Evolutionary conservation across 805 yeast genomes (phyloP), one percentile per base, ranked within the genome.

Genomic region (Myxozyma lipomycoides): DNA sequence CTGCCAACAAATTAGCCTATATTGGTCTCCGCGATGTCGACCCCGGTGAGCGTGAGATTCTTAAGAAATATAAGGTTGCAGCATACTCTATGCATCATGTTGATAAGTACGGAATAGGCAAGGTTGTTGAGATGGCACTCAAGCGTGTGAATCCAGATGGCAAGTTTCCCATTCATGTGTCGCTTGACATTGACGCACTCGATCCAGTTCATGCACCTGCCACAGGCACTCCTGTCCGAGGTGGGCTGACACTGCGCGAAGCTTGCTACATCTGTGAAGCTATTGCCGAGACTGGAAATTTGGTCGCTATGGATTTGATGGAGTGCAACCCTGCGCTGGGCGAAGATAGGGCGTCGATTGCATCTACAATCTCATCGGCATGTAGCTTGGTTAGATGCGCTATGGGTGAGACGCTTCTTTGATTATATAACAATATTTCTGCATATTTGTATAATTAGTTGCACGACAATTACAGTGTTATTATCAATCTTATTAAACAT

Each of bases 221-320:
- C 36, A 91, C 98, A 1, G 98, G 98, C 48, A 93, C 98, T 1
- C 91, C 97, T 39, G 98, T 91, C 15, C 82, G 95, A 67, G 98
- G 98, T 58, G 98, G 98, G 2, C 74, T 91, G 58, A 83, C 96
- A 6, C 77, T 91, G 69, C 80, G 98, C 72, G 98, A 91, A 71
- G 97, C 96, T 44, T 77, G 93, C 67, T 91, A 84, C 66, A 70
- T 91, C 47, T 93, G 90, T 54, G 98, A 91, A 72, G 93, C 91
- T 59, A 74, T 90, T 30, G 96, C 96, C 6, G 87, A 81, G 63
- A 79, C 95, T 24, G 96, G 96, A n/a, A 79, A 82, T 59, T 77
- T 91, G 56, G 82, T 83, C 9, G 93, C 95, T 10, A 73, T 91
- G 69, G 98, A 91, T 67, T 79, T 91, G 40, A 97, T 91, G 24